Conservation (phyloP, 1,284 basidiomycete species). For the Chalciporus sp. region DNA sequence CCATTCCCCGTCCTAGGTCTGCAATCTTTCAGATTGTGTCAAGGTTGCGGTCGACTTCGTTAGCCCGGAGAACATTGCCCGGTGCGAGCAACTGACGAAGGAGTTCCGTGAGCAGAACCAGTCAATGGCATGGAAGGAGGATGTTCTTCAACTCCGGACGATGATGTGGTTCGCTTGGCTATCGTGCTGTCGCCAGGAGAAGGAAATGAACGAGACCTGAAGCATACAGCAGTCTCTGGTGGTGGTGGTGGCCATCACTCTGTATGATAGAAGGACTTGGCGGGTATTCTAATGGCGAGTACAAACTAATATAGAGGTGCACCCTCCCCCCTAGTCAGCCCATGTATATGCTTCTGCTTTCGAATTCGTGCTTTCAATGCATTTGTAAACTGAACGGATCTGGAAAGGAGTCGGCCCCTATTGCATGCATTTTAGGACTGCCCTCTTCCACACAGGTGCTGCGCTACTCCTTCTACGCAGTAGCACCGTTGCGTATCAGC, state of each 20-base stretch:
- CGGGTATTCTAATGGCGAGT: slow-evolving; percentile 29
- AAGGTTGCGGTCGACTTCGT: slow-evolving; percentile 98
- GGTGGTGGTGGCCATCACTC: slow-evolving; percentile 2
- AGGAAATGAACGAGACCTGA: slow-evolving; percentile 41
- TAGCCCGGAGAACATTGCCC: slow-evolving; percentile 85
- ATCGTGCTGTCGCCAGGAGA: slow-evolving; percentile 59
- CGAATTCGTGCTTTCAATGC: no score
- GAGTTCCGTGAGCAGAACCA: slow-evolving; percentile 92
- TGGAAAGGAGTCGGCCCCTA: not conserved
- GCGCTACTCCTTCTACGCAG: slow-evolving; percentile 3
- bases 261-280: slow-evolving; percentile 27
- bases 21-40: slow-evolving; percentile 89
- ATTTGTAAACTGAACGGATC: no score
- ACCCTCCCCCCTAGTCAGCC: slow-evolving; percentile 24
- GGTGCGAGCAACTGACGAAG: slow-evolving; percentile 81
- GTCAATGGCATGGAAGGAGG: slow-evolving; percentile 89
- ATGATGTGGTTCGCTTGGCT: slow-evolving; percentile 95
- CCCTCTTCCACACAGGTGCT: slow-evolving; percentile 5
- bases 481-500: not conserved
- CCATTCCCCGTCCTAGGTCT: slow-evolving; percentile 50
- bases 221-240: not conserved
- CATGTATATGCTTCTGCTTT: slow-evolving; percentile 32
- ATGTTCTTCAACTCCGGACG: slow-evolving; percentile 87
- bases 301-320: slow-evolving; percentile 31
- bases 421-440: not conserved